Evolutionary conservation across 495 filamentous ascomycete genomes (phyloP), one percentile per base, ranked within the genome.

Genomic region (Penicillium desertorum): DNA sequence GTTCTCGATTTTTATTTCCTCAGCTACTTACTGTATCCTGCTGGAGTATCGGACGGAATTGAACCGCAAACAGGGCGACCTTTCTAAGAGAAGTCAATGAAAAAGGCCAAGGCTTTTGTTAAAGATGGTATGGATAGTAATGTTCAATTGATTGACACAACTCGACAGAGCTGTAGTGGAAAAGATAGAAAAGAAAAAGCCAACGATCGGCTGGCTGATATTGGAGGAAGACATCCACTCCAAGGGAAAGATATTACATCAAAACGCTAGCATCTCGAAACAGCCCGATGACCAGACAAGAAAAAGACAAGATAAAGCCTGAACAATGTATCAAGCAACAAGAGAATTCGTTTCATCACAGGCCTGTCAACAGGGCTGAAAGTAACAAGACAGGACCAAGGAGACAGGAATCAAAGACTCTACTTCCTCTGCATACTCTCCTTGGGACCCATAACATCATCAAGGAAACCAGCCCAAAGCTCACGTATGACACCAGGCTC

Each of bases 361-460:
- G 30, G 23, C 56, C 52, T 22, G 43, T 55, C 53, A 47, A 55
- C 43, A 5, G 42, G 54, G 39, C 20, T 59, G 29, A 32, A 50
- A 59, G n/a, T 22, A 61, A 51, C 32, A 45, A 49, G 3, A 27
- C 25, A 12, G 9, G 14, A 23, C 17, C 30, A 23, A 16, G 22
- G 30, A 16, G 16, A 32, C 20, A 30, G 12, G 11, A 53, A 32
- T 5, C 23, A 42, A 6, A 17, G 14, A 16, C 37, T n/a, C 52
- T 65, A 72, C 47, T 74, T 67, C 20, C 63, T 61, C 51, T 44
- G 45, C 7, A 46, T 19, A 61, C 52, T 45, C 63, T 70, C 57
- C 58, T 72, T 75, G 16, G 72, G 71, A 27, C 81, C 81, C 50
- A 86, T 67, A 20, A 86, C 58, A 71, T 87, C 84, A 54, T 87